Conservation (phyloP, 257 asterid genomes). For the Ajuga chamaepitys region DNA sequence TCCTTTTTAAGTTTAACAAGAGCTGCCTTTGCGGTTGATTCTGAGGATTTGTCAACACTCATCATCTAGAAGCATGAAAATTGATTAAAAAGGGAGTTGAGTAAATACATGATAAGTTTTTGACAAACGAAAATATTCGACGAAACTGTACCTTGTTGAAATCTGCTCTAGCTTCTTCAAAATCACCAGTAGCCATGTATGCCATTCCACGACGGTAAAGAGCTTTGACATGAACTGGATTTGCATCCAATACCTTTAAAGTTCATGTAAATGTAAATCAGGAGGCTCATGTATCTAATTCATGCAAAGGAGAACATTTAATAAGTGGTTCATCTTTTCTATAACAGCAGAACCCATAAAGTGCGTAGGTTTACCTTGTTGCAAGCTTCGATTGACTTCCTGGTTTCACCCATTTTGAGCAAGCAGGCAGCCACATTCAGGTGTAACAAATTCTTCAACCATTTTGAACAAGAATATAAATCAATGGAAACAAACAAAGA, state of each 20-base stretch:
- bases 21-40: conserved; percentile 77
- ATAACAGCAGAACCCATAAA: not conserved
- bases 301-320: no score
- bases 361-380: conserved; percentile 61
- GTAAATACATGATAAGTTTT: not conserved
- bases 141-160: conserved; percentile 57
- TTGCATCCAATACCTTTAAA: conserved; percentile 81
- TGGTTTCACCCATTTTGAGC: conserved; percentile 75
- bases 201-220: conserved; percentile 99
- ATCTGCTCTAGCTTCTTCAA: conserved; percentile 86
- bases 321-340: not conserved
- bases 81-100: conserved; percentile 1
- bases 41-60: conserved; percentile 72
- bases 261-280: not conserved
- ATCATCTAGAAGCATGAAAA: conserved; percentile 49
- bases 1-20: conserved; percentile 78
- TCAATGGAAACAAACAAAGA: conserved; percentile 1
- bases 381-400: conserved; percentile 83
- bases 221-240: conserved; percentile 87
- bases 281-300: no score
- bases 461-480: conserved; percentile 16
- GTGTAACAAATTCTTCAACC: conserved; percentile 73
- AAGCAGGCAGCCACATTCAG: conserved; percentile 98
- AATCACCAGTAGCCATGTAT: conserved; percentile 73
- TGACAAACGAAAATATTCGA: not conserved